Conservation (phyloP, 2,329 filamentous ascomycete genomes). For the Talaromyces marneffei region DNA sequence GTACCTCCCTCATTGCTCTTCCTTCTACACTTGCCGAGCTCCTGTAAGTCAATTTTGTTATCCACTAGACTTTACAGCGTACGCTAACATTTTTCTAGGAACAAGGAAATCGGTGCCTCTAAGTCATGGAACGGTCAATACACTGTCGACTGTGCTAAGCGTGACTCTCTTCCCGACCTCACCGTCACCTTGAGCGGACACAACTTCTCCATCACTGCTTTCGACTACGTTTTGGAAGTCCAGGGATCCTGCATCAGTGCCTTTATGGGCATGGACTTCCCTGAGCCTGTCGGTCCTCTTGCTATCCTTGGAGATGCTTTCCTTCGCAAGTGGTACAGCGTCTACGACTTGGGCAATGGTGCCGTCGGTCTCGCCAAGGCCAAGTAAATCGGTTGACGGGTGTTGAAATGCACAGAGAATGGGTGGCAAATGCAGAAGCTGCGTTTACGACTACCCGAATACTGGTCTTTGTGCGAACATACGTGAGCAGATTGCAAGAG, state of each 20-base stretch:
- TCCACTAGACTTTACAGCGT: not conserved
- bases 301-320: slow-evolving; percentile 75
- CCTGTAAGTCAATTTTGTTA: slow-evolving; percentile 47
- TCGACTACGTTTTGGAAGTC: slow-evolving; percentile 94
- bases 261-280: slow-evolving; percentile 93
- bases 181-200: slow-evolving; percentile 85
- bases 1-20: slow-evolving; percentile 94
- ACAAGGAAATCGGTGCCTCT: slow-evolving; percentile 96
- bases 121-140: slow-evolving; percentile 98
- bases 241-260: slow-evolving; percentile 94
- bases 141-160: slow-evolving; percentile 81
- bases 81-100: slow-evolving; percentile 43
- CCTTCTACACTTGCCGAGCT: slow-evolving; percentile 88
- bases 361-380: slow-evolving; percentile 84
- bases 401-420: not conserved
- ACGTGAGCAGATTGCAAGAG: slow-evolving; percentile 1
- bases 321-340: slow-evolving; percentile 65
- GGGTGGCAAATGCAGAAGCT: not conserved
- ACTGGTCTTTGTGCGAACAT: slow-evolving; percentile 1
- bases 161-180: slow-evolving; percentile 77
- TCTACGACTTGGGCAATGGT: slow-evolving; percentile 88
- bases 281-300: slow-evolving; percentile 80
- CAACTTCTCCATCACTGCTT: slow-evolving; percentile 83
- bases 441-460: not conserved
- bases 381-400: slow-evolving; percentile 49